A percentile compares a stretch with the other conserved stretches of the same genome.
Evolutionary conservation across 2,329 filamentous ascomycete genomes (phyloP).

Genomic region (Penicillium sclerotiorum): DNA sequence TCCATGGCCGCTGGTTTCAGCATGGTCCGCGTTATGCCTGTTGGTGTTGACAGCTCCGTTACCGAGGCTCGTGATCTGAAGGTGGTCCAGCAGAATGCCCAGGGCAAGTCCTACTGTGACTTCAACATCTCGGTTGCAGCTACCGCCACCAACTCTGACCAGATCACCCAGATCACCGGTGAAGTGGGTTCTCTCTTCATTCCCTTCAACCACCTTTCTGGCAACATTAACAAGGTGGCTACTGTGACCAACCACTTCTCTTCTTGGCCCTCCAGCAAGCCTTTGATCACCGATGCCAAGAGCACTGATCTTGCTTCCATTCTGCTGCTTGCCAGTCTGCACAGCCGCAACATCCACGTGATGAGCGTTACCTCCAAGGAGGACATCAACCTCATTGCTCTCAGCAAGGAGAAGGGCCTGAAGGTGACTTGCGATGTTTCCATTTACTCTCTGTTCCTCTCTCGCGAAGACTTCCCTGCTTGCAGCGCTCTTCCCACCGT

Average conservation of each 20-base stretch:
- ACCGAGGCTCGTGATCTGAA: slow-evolving; percentile 72
- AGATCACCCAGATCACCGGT: slow-evolving; percentile 70
- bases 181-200: slow-evolving; percentile 82
- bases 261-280: slow-evolving; percentile 75
- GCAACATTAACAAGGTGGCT: slow-evolving; percentile 82
- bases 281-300: slow-evolving; percentile 80
- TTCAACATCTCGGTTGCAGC: slow-evolving; percentile 79
- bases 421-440: slow-evolving; percentile 81
- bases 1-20: slow-evolving; percentile 75
- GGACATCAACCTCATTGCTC: slow-evolving; percentile 73
- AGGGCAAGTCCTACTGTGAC: slow-evolving; percentile 70
- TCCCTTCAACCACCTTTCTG: slow-evolving; percentile 77
- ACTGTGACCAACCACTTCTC: slow-evolving; percentile 78
- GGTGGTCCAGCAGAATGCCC: slow-evolving; percentile 70
- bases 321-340: slow-evolving; percentile 73
- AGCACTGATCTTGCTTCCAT: slow-evolving; percentile 80
- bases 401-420: slow-evolving; percentile 79
- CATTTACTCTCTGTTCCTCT: slow-evolving; percentile 77
- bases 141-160: slow-evolving; percentile 71
- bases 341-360: slow-evolving; percentile 77
- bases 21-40: slow-evolving; percentile 78
- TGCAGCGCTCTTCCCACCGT: slow-evolving; percentile 67
- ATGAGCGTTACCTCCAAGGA: slow-evolving; percentile 80
- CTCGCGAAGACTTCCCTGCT: slow-evolving; percentile 69
- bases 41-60: slow-evolving; percentile 72